Percentiles rank a stretch among this genome's conserved stretches.
phyloP scores from a whole-genome alignment of 495 filamentous ascomycete genomes.

The Cairneyella variabilis region DNA sequence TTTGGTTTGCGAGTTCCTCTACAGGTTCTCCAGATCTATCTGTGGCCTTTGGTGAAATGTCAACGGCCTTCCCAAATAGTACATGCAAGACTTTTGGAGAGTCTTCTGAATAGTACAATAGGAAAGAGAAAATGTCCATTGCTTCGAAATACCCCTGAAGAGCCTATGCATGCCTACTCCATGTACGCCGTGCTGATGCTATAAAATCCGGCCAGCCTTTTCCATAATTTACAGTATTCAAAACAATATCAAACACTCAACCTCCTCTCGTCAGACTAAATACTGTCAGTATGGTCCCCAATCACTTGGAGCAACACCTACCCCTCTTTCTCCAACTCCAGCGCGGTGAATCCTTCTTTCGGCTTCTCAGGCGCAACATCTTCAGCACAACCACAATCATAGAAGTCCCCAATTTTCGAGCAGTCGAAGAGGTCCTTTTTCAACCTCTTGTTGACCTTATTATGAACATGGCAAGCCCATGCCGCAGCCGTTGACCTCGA shows the following conservation, averaged over 20 bases:
- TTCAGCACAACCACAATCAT: conserved; percentile 92
- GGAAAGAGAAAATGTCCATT: too few relatives aligned
- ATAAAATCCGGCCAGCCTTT: background rate
- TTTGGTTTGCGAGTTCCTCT: too few relatives aligned
- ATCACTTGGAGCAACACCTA: background rate
- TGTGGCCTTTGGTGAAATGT: too few relatives aligned
- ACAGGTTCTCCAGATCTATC: too few relatives aligned
- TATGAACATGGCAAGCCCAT: conserved; percentile 95
- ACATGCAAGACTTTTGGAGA: too few relatives aligned
- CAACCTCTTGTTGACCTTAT: conserved; percentile 86
- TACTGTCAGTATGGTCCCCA: conserved; percentile 5
- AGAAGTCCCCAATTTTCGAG: conserved; percentile 82
- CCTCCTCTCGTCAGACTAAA: conserved; percentile 25
- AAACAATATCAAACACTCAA: background rate
- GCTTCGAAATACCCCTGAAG: too few relatives aligned
- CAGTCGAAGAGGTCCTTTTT: conserved; percentile 84
- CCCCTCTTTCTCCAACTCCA: conserved; percentile 38
- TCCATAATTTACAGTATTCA: conserved; percentile 3
- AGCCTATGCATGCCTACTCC: background rate
- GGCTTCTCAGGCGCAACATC: conserved; percentile 43
- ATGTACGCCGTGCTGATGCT: conserved; percentile 22
- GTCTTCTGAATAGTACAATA: too few relatives aligned
- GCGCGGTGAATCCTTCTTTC: conserved; percentile 22
- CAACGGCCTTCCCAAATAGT: too few relatives aligned
- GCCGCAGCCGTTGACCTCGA: conserved; percentile 77